Percentiles rank a stretch among this genome's conserved stretches.
Conservation (phyloP, 345 rosid genomes). For the Salix viminalis region DNA sequence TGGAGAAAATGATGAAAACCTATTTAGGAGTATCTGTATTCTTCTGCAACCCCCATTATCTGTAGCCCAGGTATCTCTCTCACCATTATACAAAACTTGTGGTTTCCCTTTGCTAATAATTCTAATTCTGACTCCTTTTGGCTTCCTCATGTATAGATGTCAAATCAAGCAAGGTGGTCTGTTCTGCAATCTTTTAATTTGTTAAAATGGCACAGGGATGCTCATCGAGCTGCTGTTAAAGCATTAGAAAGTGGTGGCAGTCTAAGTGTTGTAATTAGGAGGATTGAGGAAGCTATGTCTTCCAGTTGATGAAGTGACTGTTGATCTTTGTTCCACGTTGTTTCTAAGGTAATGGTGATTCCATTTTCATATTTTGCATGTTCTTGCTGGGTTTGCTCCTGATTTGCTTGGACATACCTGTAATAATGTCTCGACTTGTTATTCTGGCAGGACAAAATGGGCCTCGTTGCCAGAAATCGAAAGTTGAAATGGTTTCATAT, state of each 20-base stretch:
- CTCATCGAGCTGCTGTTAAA: conserved; percentile 73
- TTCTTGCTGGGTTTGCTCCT: not conserved
- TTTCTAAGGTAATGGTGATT: not conserved
- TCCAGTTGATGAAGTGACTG: not conserved
- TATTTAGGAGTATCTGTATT: conserved; percentile 79
- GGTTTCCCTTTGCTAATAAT: not conserved
- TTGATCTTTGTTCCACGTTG: not conserved
- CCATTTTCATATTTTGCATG: not conserved
- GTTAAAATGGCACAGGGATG: conserved; percentile 76
- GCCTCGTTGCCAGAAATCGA: not conserved
- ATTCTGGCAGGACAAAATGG: not conserved
- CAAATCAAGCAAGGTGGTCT: conserved; percentile 97
- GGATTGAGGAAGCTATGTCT: conserved; percentile 75
- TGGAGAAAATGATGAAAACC: conserved; percentile 93
- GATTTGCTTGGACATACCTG: not conserved
- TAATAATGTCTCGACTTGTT: not conserved
- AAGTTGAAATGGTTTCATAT: not conserved
- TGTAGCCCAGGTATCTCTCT: conserved; percentile 52
- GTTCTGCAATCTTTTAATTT: conserved; percentile 83
- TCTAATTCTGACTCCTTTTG: not conserved
- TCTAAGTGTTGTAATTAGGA: conserved; percentile 67
- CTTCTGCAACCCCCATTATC: conserved; percentile 82
- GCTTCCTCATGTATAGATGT: conserved; percentile 52
- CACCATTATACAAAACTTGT: not conserved
- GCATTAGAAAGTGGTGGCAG: conserved; percentile 78